phyloP scores from a whole-genome alignment of 495 filamentous ascomycete species.

The Paragyromitra xinjiangensis region DNA sequence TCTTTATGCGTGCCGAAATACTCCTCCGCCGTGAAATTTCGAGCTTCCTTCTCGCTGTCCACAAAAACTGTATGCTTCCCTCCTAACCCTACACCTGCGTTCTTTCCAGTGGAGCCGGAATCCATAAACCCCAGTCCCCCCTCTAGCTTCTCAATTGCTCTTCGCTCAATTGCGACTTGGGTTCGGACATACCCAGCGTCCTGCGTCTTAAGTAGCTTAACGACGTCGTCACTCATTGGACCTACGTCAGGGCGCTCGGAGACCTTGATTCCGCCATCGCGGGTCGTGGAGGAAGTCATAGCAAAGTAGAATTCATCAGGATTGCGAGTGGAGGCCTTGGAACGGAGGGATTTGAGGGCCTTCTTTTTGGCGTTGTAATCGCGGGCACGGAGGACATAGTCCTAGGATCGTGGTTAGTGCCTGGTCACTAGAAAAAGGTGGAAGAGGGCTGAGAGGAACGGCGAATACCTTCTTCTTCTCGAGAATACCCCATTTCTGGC shows the following conservation, averaged over 20 bases:
- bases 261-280: conserved; percentile 70
- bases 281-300: conserved; percentile 73
- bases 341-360: conserved; percentile 77
- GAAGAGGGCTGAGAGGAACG: neutral
- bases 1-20: conserved; percentile 59
- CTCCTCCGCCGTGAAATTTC: conserved; percentile 58
- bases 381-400: conserved; percentile 89
- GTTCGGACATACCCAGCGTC: conserved; percentile 87
- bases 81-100: conserved; percentile 57
- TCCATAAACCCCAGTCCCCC: conserved; percentile 61
- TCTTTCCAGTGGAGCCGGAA: conserved; percentile 57
- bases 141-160: conserved; percentile 69
- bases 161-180: conserved; percentile 67
- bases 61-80: conserved; percentile 68
- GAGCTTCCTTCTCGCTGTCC: conserved; percentile 65
- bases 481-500: conserved; percentile 81
- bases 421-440: neutral
- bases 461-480: conserved; percentile 81
- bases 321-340: conserved; percentile 86
- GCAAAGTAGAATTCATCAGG: conserved; percentile 96
- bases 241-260: conserved; percentile 64
- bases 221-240: conserved; percentile 70
- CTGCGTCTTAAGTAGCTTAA: conserved; percentile 88
- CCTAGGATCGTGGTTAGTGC: conserved; percentile 62
- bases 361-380: conserved; percentile 87